Evolutionary conservation across 805 yeast species (phyloP), one percentile per base, ranked within the genome.

Genomic region (Metschnikowia matae): DNA sequence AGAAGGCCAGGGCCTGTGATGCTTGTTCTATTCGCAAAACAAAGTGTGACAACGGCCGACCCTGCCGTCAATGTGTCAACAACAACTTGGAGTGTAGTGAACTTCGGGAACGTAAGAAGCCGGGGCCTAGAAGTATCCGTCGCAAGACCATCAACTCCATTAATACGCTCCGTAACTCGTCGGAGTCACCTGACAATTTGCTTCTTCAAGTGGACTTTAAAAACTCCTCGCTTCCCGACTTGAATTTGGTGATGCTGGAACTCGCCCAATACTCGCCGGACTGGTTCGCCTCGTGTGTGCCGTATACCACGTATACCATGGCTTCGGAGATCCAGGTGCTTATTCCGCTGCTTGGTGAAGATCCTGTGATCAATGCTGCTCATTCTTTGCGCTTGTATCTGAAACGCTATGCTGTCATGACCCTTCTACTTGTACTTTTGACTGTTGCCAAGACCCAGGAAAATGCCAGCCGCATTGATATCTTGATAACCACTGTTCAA

Each of bases 21-120:
- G 74, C 71, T 10, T 73, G 77, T 61, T 73, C 75, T 18, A 62
- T 68, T 15, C 55, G 76, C 31, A 73, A 73, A 54, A 70, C 71
- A 26, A 66, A 65, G 49, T 73, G 78, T 56, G 75, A 70, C 46
- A 58, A 59, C 11, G 53, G 57, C 33, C 60, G 74, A 34, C 78
- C 78, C 3, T 73, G 78, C 57, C 51, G 55, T 20, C 75, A 68
- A 53, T 73, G 78, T 58, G 59, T 68, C 39, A 59, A 67, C 34
- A 70, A 69, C 55, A 61, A 62, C 37, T 50, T 73, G 35, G 58
- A 64, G 20, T 73, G 78, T 56, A 73, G 77, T 14, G 64, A 59
- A 48, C 54, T 67, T 14, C 57, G 78, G 45, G 65, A 63, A 48
- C 62, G 75, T 32, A 71, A 71, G 58, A 73, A 72, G 53, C 62